These are phyloP conservation scores for Phaeosphaeriaceae sp. DNA, from an alignment of 2,329 filamentous ascomycete genomes.

Conservation along the genomic window DNA sequence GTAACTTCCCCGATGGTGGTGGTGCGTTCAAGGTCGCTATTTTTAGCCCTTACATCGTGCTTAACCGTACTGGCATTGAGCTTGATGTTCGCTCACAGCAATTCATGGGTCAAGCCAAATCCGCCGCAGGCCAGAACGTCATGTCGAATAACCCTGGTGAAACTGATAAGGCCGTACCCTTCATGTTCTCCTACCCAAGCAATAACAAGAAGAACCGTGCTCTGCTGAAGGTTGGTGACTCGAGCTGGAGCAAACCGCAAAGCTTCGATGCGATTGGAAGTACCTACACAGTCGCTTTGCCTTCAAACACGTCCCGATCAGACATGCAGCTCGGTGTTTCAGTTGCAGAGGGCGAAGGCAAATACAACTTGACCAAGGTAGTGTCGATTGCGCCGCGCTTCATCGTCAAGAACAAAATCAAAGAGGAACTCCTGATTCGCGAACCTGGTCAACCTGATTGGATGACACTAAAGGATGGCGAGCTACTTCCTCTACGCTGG, in stretches of 20 bases:
- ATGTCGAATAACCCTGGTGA: conserved; percentile 61
- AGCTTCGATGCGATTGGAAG: conserved; percentile 98
- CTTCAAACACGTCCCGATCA: conserved; percentile 70
- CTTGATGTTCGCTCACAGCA: conserved; percentile 88
- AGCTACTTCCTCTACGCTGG: conserved; percentile 86
- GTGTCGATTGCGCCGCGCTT: conserved; percentile 93
- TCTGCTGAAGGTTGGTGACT: conserved; percentile 84
- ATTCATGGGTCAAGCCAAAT: conserved; percentile 81
- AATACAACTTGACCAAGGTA: conserved; percentile 97
- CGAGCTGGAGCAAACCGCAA: conserved; percentile 95
- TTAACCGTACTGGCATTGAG: conserved; percentile 93
- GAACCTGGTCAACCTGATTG: conserved; percentile 91
- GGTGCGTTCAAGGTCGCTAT: conserved; percentile 96
- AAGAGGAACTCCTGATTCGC: conserved; percentile 85
- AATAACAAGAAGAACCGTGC: conserved; percentile 93
- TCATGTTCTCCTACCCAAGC: conserved; percentile 93
- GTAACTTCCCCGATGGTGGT: conserved; percentile 83
- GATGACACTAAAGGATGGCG: conserved; percentile 76
- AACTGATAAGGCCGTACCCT: conserved; percentile 78
- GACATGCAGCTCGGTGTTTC: conserved; percentile 93
- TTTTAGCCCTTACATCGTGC: conserved; percentile 90
- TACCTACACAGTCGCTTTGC: conserved; percentile 83
- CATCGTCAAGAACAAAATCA: conserved; percentile 90
- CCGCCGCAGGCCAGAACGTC: conserved; percentile 81
- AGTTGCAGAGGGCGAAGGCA: conserved; percentile 88